Conservation (phyloP, 2,329 filamentous ascomycete species). For the Ceratocystis alfenasii region DNA sequence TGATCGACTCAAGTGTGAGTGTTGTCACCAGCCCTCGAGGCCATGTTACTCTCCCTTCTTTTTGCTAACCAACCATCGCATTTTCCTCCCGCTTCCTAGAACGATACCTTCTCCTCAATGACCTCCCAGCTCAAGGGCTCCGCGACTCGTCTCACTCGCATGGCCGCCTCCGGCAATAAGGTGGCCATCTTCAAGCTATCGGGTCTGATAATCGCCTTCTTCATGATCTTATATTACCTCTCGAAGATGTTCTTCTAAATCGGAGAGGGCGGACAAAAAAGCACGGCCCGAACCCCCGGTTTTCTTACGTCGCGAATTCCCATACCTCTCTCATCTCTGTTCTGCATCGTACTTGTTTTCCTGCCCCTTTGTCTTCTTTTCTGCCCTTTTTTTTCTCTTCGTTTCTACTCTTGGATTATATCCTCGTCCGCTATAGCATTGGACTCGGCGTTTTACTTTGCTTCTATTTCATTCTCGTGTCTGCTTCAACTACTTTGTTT, state of each 20-base stretch:
- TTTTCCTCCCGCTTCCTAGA: conserved; percentile 37
- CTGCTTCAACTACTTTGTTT: not conserved
- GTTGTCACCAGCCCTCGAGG: no score
- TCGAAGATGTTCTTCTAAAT: conserved; percentile 48
- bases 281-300: not conserved
- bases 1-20: conserved; percentile 74
- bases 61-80: not conserved
- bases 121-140: conserved; percentile 71
- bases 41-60: not conserved
- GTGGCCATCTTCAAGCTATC: conserved; percentile 82
- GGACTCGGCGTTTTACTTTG: conserved; percentile 9
- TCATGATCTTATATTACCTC: conserved; percentile 66
- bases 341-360: not conserved
- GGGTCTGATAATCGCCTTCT: conserved; percentile 61
- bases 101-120: conserved; percentile 85
- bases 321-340: not conserved
- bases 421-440: conserved; percentile 1
- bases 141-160: conserved; percentile 67
- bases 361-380: conserved; percentile 9
- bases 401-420: not conserved
- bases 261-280: conserved; percentile 20
- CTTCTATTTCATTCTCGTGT: not conserved
- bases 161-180: conserved; percentile 85
- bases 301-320: not conserved
- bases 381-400: conserved; percentile 1